These are phyloP conservation scores for Prunella vulgaris DNA, from an alignment of 257 asterid genomes.

Conservation along the genomic window DNA sequence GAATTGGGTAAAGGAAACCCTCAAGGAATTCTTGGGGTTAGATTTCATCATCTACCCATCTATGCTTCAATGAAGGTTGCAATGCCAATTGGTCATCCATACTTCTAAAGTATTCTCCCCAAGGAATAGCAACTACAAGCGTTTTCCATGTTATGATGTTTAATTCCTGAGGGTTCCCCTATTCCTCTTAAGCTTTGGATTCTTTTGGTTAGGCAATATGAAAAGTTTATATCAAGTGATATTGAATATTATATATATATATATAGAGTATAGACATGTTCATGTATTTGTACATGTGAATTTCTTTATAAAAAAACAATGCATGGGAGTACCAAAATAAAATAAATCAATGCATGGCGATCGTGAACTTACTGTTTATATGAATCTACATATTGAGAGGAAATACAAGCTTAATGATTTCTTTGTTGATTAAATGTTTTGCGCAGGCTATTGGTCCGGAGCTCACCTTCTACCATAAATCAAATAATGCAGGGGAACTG, in stretches of 20 bases:
- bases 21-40: background rate
- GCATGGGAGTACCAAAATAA: too few species aligned
- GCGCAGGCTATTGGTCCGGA: constrained; percentile 95
- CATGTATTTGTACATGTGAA: background rate
- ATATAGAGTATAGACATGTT: background rate
- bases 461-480: constrained; percentile 82
- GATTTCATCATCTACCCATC: background rate
- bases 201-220: background rate
- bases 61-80: background rate
- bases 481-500: constrained; percentile 55
- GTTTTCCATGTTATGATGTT: background rate
- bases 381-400: background rate
- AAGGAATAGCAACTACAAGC: background rate
- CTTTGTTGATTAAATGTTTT: constrained; percentile 21
- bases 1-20: background rate
- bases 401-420: too few species aligned
- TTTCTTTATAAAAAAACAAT: background rate
- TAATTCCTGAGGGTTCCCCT: background rate
- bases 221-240: background rate
- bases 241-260: background rate
- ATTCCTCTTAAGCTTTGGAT: background rate
- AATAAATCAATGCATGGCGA: background rate
- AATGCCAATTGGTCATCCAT: background rate
- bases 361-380: background rate
- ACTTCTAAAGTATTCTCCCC: background rate